phyloP scores from a whole-genome alignment of 78 protist species.

The Dictyostelium purpureum region DNA sequence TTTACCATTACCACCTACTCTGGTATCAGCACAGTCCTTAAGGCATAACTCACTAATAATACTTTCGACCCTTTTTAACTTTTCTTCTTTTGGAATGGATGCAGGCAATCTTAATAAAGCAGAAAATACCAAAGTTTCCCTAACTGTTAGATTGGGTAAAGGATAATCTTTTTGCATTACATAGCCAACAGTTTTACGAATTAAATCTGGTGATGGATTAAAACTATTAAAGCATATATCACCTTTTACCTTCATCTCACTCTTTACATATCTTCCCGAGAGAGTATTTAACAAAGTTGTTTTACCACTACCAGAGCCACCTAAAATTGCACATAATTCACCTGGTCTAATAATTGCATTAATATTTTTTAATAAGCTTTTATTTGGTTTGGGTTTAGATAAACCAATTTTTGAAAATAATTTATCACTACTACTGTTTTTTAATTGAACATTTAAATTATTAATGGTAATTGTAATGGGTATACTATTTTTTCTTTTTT shows the following conservation, averaged over 20 bases:
- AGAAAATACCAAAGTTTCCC: constrained; percentile 33
- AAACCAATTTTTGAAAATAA: too few relatives aligned
- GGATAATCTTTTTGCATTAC: constrained; percentile 65
- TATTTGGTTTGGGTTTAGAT: not conserved
- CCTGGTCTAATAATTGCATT: constrained; percentile 24
- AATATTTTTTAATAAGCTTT: not conserved
- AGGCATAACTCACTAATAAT: constrained; percentile 15
- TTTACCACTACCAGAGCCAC: constrained; percentile 41
- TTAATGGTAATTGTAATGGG: too few relatives aligned
- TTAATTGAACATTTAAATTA: too few relatives aligned
- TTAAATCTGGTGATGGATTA: constrained; percentile 9
- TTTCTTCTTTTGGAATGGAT: not conserved
- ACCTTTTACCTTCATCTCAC: constrained; percentile 47
- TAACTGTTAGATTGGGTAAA: constrained; percentile 34
- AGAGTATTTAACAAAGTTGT: constrained; percentile 53
- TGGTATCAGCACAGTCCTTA: constrained; percentile 22
- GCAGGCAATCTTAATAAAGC: constrained; percentile 28
- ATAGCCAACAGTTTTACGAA: constrained; percentile 37
- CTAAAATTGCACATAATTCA: constrained; percentile 34
- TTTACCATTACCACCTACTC: constrained; percentile 38
- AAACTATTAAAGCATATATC: constrained; percentile 13
- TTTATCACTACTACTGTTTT: too few relatives aligned
- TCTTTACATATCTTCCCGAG: not conserved
- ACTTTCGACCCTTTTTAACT: constrained; percentile 23
- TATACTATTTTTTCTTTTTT: too few relatives aligned